Evolutionary conservation across 306 rosid species (phyloP), one percentile per base, ranked within the genome.

Genomic region (Ormosia semicastrata): DNA sequence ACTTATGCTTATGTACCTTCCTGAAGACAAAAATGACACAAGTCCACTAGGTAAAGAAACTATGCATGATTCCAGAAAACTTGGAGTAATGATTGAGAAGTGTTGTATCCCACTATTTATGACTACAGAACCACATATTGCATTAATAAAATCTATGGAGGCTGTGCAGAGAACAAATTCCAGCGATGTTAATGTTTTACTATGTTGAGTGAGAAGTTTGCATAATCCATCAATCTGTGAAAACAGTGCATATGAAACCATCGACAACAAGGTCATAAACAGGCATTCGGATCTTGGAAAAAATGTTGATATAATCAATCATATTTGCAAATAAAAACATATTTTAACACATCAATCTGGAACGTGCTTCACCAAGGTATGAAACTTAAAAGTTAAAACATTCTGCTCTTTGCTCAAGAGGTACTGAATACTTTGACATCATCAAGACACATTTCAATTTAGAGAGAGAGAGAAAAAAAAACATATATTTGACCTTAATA

Each of bases 161-260:
- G 91, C 77, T 73, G 66, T 84, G 85, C 98, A 93, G 91, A 91
- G 87, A 89, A 82, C 66, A 84, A 95, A 88, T 75, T 93, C 97
- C 84, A 95, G 87, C 4, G 97, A 88, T 13, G 88, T 87, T 80
- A 95, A 90, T 36, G 90, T 91, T 86, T 90, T 90, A 53, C 78
- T 81, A 73, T 90, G 91, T 83, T 90, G 94, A 78, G 79, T 53
- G 77, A 95, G 89, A 86, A 93, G 95, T 87, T 88, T 85, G 91
- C 97, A 91, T 46, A 93, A 71, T 76, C 89, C 97, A 85, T 87
- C 86, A 86, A 95, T 81, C 98, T 93, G 92, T 57, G 77, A n/a
- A 76, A 86, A 71, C 36, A 46, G 15, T 57, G 82, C 57, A 83
- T 36, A 81, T 52, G 85, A 84, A 84, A 89, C 53, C 76, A 86